A percentile compares a stretch with the other conserved stretches of the same genome.
Evolutionary conservation across 208 protist genomes (phyloP).

Genomic region (Trypanosoma lewisi): DNA sequence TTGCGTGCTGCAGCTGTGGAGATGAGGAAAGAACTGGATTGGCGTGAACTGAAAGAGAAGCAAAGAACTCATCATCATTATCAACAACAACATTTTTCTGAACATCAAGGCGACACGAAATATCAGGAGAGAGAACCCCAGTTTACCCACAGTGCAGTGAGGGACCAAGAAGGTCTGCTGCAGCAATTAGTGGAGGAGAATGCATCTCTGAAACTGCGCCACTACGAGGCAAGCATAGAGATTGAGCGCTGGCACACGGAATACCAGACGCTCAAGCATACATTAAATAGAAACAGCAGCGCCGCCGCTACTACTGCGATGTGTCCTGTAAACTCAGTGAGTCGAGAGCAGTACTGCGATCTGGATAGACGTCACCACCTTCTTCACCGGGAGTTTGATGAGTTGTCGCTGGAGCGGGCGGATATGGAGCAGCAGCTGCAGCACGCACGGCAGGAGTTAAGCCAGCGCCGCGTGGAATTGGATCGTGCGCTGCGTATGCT

Average conservation of each 20-base stretch:
- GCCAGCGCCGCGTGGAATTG: constrained; percentile 33
- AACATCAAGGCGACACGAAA: neutral
- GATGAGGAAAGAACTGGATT: constrained; percentile 4
- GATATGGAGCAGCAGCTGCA: constrained; percentile 14
- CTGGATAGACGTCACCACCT: constrained; percentile 18
- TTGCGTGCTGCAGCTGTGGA: neutral
- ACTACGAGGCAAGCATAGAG: constrained; percentile 21
- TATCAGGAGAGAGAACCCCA: neutral
- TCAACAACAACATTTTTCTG: too few species aligned
- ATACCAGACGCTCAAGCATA: constrained; percentile 17
- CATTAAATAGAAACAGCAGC: too few species aligned
- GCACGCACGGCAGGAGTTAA: neutral
- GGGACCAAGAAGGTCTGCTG: constrained; percentile 19
- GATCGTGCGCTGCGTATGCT: constrained; percentile 37
- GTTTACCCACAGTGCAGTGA: neutral
- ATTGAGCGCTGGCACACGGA: constrained; percentile 24
- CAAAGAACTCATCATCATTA: constrained; percentile 1
- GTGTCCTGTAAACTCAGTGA: constrained; percentile 2
- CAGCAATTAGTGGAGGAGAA: constrained; percentile 11
- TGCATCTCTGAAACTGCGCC: constrained; percentile 9
- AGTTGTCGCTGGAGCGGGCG: constrained; percentile 11
- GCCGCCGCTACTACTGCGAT: neutral
- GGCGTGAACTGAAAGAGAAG: neutral
- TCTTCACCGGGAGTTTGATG: constrained; percentile 24
- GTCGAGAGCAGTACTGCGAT: constrained; percentile 19